Conservation (phyloP, 805 yeast genomes). For the Metschnikowia henanensis region DNA sequence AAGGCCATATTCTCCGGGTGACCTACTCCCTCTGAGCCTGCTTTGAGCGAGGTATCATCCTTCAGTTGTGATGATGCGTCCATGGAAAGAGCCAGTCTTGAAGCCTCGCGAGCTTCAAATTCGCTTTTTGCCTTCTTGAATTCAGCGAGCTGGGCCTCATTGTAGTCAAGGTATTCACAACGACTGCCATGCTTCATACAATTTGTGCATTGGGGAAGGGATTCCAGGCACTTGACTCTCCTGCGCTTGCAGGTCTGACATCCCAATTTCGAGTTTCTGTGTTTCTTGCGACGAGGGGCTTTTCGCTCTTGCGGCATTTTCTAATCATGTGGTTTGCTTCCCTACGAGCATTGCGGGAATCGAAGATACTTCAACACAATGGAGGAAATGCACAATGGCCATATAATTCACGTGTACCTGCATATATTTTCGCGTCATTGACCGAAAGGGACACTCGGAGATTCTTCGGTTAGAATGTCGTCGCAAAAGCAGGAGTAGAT, state of each 20-base stretch:
- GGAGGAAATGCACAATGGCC: constrained; percentile 3
- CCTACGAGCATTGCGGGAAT: not conserved
- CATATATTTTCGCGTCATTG: not conserved
- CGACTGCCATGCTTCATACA: constrained; percentile 40
- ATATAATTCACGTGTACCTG: not conserved
- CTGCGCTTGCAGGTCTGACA: constrained; percentile 22
- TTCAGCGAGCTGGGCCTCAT: constrained; percentile 31
- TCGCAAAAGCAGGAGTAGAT: not conserved
- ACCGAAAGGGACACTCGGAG: not conserved
- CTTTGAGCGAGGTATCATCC: constrained; percentile 5
- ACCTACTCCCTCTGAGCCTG: too few relatives aligned
- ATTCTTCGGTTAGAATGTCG: not conserved
- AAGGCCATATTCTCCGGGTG: not conserved
- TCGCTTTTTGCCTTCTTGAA: constrained; percentile 21
- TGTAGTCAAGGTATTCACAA: constrained; percentile 40
- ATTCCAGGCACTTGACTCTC: constrained; percentile 28
- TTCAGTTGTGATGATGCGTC: constrained; percentile 1
- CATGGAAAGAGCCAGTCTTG: not conserved
- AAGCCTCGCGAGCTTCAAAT: not conserved
- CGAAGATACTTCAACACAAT: not conserved
- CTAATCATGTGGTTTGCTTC: not conserved
- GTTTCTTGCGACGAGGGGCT: constrained; percentile 21
- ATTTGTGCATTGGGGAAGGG: constrained; percentile 39
- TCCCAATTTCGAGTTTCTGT: constrained; percentile 24
- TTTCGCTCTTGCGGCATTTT: constrained; percentile 3